Percentiles rank a stretch among this genome's conserved stretches.
phyloP scores from a whole-genome alignment of 2,329 filamentous ascomycete genomes.

The Curvularia sp. region DNA sequence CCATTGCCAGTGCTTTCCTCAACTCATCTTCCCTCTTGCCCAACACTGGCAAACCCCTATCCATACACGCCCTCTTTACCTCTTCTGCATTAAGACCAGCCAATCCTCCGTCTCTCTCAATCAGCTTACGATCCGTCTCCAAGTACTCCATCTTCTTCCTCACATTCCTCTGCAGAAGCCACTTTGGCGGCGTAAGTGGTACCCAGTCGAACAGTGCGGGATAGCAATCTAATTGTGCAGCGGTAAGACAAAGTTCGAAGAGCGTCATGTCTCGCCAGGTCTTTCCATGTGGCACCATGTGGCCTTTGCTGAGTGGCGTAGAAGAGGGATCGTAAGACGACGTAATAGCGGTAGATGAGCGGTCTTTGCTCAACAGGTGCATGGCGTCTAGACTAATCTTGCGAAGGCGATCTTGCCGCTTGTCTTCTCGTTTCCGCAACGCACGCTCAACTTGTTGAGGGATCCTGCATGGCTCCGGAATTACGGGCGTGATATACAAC shows the following conservation, averaged over 20 bases:
- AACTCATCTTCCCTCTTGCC: constrained; percentile 40
- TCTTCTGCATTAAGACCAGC: constrained; percentile 67
- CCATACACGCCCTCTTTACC: constrained; percentile 72
- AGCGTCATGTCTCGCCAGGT: constrained; percentile 19
- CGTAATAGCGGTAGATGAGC: constrained; percentile 6
- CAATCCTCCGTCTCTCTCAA: constrained; percentile 69
- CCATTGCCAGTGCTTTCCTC: constrained; percentile 30
- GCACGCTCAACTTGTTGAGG: constrained; percentile 74
- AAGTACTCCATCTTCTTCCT: constrained; percentile 67
- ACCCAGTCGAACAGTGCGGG: constrained; percentile 50
- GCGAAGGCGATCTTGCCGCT: constrained; percentile 29
- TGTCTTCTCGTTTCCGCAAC: constrained; percentile 59
- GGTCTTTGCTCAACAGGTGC: constrained; percentile 24
- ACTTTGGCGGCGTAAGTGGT: constrained; percentile 52
- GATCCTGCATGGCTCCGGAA: constrained; percentile 83
- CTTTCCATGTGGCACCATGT: neutral
- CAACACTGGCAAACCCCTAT: constrained; percentile 51
- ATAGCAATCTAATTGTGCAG: constrained; percentile 36
- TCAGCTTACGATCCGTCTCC: constrained; percentile 72
- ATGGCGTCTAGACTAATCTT: constrained; percentile 28
- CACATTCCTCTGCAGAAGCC: constrained; percentile 64
- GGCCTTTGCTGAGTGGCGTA: constrained; percentile 7
- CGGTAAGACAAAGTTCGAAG: constrained; percentile 30
- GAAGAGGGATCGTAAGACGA: neutral
- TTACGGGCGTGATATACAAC: constrained; percentile 71